Evolutionary conservation across 164 flowering plant genomes (phyloP), one percentile per base, ranked within the genome.

Genomic region (Akebia trifoliata): DNA sequence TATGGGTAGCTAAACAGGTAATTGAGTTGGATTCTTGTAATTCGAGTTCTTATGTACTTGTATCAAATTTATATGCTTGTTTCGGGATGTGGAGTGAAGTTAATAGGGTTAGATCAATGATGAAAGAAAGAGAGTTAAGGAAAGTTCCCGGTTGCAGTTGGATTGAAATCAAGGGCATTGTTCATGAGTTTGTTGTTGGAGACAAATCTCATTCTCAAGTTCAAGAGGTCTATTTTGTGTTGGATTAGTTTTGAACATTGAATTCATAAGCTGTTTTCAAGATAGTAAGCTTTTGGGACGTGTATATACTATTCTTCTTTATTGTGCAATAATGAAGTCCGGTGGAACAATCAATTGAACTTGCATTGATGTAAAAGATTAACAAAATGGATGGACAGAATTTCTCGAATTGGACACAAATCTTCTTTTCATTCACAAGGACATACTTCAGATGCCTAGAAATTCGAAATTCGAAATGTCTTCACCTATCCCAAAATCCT

Each of bases 121-220:
- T 87, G 91, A 77, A 68, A 59, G 66, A 75, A 29, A 71, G 57
- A 24, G 71, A 69, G 4, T 26, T 84, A 2, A 56, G 65, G 61
- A 85, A 80, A 70, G 38, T 72, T 54, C 89, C 87, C 7, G 95
- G 91, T 29, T 76, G 81, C 62, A 87, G 95, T 59, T 78, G 78
- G 78, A 78, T 87, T 57, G 89, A 79, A 51, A 59, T 86, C 5
- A 74, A 77, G 43, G 86, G 87, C n/a, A 54, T 18, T 14, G 77
- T 84, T 44, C 83, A 86, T 40, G 80, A 81, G 66, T 86, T 86
- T 63, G 61, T 73, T 60, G 80, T 73, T 58, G 71, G 73, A 24
- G 86, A 79, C 57, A 62, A 61, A 43, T 66, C 80, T 11, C 81
- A 77, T 63, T 72, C 79, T 59, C 76, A 72, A 54, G 60, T 61